Base-by-base conservation (phyloP, 164 flowering plant species). In the Berberis thunbergii region DNA sequence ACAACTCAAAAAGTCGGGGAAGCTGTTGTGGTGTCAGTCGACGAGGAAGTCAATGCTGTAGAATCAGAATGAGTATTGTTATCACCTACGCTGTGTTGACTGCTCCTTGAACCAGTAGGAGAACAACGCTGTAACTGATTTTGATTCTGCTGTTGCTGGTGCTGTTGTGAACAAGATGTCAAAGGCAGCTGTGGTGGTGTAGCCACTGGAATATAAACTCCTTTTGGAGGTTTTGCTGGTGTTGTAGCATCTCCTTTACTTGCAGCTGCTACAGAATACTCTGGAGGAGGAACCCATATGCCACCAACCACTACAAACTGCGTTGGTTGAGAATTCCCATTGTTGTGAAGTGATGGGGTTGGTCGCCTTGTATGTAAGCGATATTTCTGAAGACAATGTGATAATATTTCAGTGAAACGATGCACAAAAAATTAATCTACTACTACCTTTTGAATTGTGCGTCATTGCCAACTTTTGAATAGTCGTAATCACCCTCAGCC, bases 231-330 rank as follows among this genome's bases (percentile, higher is more conserved):
- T 1, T 41, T 53, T 52, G 41, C 38, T n/a, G 62, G 58, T 2
- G 45, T 56, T 48, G 75, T 45, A 2, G 71, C 58, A 41, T 74
- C 79, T 3, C 75, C 77, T 5, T 76, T 46, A 9, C 81, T 58
- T 38, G 79, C 57, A 0, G 79, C 71, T 48, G 45, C 58, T 7
- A 70, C 57, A 0, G 84, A 68, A 54, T 77, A 81, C 7, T 82
- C 86, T 0, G 81, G 77, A 0, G 88, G 84, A 43, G 81, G 89
- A 45, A 84, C 83, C 92, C 93, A 89, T 61, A 89, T 75, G 41
- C 91, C 91, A 43, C 97, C 94, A 4, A 89, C 87, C 49, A 89
- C 85, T 7, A 87, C 82, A 61, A 83, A 79, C 43, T 84, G 94
- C 0, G 89, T 81, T 4, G 84, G 55, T 64, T 84, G 88, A 10